Evolutionary conservation across 2,329 filamentous ascomycete genomes (phyloP), one percentile per base, ranked within the genome.

Genomic region (Alternaria triticina): DNA sequence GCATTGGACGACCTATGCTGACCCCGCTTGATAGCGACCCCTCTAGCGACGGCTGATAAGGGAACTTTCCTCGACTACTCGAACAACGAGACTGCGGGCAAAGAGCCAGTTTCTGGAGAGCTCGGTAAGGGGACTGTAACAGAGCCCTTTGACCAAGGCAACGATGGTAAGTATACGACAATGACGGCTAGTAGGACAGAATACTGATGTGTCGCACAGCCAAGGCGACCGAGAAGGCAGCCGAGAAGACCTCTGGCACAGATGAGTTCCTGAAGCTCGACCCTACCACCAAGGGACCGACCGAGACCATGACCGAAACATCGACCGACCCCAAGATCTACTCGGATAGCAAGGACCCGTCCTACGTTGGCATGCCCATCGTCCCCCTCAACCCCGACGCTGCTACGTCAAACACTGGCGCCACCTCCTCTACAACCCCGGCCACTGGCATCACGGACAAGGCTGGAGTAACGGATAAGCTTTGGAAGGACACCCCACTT

Each of bases 131-230:
- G 91, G 4, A 85, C 86, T 20, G 85, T 84, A 44, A 88, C 87
- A 10, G 90, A 95, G 77, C 93, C 93, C 0, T 96, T 90, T 72
- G 93, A 96, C 75, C 88, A 88, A 62, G 93, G 93, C 54, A 96
- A 96, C 20, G 57, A 60, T 33, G 40, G 64, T 66, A 25, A 61
- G 59, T 44, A 5, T 13, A 25, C 12, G n/a, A 7, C 36, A 43
- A 17, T 43, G 5, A 22, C 23, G 40, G 6, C 25, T 13, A 11
- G 9, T 12, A 15, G 8, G 22, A 12, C 30, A 30, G 15, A 25
- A 6, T 40, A 46, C 64, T 61, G 23, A 63, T 40, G 36, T 51
- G 52, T 13, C 15, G 7, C 23, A 28, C 44, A 65, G 63, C 59
- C 40, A 68, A 63, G 36, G 54, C 57, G 3, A 59, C 51, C 11